phyloP scores from a whole-genome alignment of 192 early-diverging fungal species.

The Coemansia asiatica region DNA sequence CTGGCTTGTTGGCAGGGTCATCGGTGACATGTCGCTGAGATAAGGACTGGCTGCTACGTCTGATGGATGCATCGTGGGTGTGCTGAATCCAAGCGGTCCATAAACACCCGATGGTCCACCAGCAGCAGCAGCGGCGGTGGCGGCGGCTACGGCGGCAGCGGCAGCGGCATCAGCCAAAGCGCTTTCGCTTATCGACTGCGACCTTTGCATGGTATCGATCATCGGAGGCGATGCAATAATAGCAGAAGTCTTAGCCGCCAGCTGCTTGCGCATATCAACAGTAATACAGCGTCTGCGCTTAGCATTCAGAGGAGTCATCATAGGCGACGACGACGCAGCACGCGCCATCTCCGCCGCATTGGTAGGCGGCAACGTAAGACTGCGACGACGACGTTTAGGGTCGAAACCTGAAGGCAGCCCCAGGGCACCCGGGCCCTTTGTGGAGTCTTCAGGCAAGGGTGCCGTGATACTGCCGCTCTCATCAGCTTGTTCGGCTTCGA shows the following conservation, averaged over 20 bases:
- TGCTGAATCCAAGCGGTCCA: conserved; percentile 21
- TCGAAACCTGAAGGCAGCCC: conserved; percentile 29
- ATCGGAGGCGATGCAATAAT: conserved; percentile 23
- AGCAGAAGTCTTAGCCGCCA: conserved; percentile 35
- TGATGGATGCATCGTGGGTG: conserved; percentile 10
- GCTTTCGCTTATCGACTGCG: conserved; percentile 1
- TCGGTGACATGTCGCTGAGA: conserved; percentile 31
- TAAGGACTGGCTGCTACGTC: conserved; percentile 25
- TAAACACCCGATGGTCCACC: conserved; percentile 16
- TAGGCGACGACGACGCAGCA: conserved; percentile 41
- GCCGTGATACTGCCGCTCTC: conserved; percentile 22
- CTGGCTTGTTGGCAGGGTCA: conserved; percentile 32
- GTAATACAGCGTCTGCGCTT: conserved; percentile 52
- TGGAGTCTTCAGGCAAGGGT: conserved; percentile 15
- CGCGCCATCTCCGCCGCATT: conserved; percentile 1
- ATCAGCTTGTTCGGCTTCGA: not conserved
- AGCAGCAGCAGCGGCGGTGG: not conserved
- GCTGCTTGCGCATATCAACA: conserved; percentile 48
- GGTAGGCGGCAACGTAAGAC: conserved; percentile 34
- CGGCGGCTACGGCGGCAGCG: not conserved
- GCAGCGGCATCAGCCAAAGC: not conserved
- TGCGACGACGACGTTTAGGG: conserved; percentile 36
- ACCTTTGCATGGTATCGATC: not conserved
- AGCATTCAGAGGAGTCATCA: conserved; percentile 24
- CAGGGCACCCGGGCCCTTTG: not conserved